Conservation (phyloP, 1,139 yeast species). For the Taphrina pruni region DNA sequence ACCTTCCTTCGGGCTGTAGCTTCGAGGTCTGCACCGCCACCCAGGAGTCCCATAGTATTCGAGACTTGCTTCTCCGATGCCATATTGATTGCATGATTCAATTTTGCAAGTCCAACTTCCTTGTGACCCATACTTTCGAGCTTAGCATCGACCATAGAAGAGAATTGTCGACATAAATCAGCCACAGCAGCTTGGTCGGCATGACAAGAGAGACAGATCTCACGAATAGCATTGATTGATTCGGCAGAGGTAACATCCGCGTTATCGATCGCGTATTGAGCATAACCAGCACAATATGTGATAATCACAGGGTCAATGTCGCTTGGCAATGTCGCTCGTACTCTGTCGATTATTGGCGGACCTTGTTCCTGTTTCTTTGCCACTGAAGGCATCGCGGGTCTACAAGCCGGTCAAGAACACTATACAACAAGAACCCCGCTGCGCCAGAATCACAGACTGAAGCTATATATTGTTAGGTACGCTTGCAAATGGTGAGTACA, state of each 20-base stretch:
- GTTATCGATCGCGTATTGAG: slow-evolving; percentile 35
- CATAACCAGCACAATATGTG: slow-evolving; percentile 33
- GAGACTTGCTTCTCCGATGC: slow-evolving; percentile 38
- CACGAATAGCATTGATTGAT: slow-evolving; percentile 26
- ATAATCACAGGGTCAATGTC: slow-evolving; percentile 30
- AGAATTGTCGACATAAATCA: slow-evolving; percentile 25
- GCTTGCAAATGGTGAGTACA: too few species aligned
- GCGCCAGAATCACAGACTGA: background rate
- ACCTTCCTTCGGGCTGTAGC: slow-evolving; percentile 83
- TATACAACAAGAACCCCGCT: background rate
- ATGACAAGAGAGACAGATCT: slow-evolving; percentile 37
- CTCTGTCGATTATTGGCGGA: slow-evolving; percentile 18
- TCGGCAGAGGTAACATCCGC: slow-evolving; percentile 26
- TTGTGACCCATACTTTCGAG: slow-evolving; percentile 22
- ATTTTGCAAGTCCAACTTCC: slow-evolving; percentile 35
- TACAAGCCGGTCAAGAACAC: background rate
- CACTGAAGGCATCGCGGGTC: slow-evolving; percentile 11
- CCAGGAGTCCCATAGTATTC: slow-evolving; percentile 55
- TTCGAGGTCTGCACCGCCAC: slow-evolving; percentile 82
- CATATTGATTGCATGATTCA: slow-evolving; percentile 40
- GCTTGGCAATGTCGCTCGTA: slow-evolving; percentile 20
- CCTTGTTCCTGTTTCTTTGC: background rate
- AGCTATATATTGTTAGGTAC: background rate
- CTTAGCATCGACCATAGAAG: slow-evolving; percentile 13
- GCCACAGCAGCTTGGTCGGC: slow-evolving; percentile 24